These are phyloP conservation scores for Haplosporangium sp. DNA, from an alignment of 371 early-diverging fungal genomes.

Conservation along the genomic window DNA sequence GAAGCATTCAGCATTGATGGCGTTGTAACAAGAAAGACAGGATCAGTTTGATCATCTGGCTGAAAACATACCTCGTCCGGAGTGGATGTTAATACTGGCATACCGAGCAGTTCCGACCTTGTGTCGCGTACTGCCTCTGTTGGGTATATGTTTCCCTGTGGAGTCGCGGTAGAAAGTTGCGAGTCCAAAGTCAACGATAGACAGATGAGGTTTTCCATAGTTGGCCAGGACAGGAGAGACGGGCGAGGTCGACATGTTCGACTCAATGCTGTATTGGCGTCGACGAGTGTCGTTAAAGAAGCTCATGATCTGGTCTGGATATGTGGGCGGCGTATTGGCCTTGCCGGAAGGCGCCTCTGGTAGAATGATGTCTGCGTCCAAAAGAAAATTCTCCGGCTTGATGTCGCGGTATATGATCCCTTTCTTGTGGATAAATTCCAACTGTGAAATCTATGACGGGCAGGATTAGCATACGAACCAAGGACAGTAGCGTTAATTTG, in stretches of 20 bases:
- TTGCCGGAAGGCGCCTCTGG: slow-evolving; percentile 33
- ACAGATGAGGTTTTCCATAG: slow-evolving; percentile 48
- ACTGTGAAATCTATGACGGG: slow-evolving; percentile 70
- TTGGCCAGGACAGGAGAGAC: slow-evolving; percentile 21
- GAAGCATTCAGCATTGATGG: not conserved
- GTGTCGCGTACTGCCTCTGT: slow-evolving; percentile 57
- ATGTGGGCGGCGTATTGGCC: slow-evolving; percentile 30
- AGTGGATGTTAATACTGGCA: slow-evolving; percentile 71
- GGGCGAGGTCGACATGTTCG: slow-evolving; percentile 29
- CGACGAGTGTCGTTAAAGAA: slow-evolving; percentile 48
- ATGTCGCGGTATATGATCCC: slow-evolving; percentile 96
- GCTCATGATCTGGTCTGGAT: slow-evolving; percentile 34
- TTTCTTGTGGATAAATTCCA: slow-evolving; percentile 91
- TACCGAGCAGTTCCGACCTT: slow-evolving; percentile 76
- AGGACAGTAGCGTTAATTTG: not conserved
- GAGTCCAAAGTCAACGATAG: slow-evolving; percentile 68
- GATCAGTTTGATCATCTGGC: not conserved
- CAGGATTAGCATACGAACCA: too few relatives aligned
- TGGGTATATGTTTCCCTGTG: slow-evolving; percentile 60
- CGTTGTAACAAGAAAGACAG: not conserved
- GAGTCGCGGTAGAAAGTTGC: slow-evolving; percentile 64
- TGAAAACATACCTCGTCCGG: slow-evolving; percentile 56
- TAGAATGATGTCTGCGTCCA: slow-evolving; percentile 51
- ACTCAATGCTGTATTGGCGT: slow-evolving; percentile 33
- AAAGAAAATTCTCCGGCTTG: slow-evolving; percentile 97